Conservation (phyloP, 768 basidiomycete genomes). For the Naematelia encephala region DNA sequence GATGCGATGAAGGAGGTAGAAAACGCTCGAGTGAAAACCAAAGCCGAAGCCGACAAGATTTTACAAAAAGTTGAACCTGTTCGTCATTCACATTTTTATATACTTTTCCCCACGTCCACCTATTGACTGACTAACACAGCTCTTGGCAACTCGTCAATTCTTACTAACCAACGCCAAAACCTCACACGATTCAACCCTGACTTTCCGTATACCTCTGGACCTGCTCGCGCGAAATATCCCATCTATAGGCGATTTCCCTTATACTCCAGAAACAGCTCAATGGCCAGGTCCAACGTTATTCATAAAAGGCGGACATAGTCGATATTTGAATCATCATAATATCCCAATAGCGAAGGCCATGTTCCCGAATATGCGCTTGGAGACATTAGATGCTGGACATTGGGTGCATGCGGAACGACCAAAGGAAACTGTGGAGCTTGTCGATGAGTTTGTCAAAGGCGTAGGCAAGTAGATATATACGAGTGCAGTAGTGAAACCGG, state of each 20-base stretch:
- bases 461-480: neutral
- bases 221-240: constrained; percentile 62
- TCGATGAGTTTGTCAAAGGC: constrained; percentile 49
- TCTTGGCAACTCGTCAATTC: constrained; percentile 71
- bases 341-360: constrained; percentile 61
- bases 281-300: constrained; percentile 64
- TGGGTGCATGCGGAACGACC: constrained; percentile 87
- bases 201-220: constrained; percentile 71
- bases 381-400: constrained; percentile 71
- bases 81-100: constrained; percentile 23
- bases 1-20: constrained; percentile 73
- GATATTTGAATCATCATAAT: constrained; percentile 74
- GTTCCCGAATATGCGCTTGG: constrained; percentile 68
- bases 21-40: constrained; percentile 58
- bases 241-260: constrained; percentile 77
- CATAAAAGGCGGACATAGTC: constrained; percentile 74
- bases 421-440: constrained; percentile 52
- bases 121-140: constrained; percentile 54
- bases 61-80: constrained; percentile 66
- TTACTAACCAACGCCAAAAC: constrained; percentile 74
- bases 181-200: constrained; percentile 52
- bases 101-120: neutral
- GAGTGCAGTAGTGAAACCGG: too few relatives aligned
- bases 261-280: constrained; percentile 56
- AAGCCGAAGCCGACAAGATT: constrained; percentile 68